Conservation (phyloP, 2,329 filamentous ascomycete genomes). For the Chaetomiaceae sp. region DNA sequence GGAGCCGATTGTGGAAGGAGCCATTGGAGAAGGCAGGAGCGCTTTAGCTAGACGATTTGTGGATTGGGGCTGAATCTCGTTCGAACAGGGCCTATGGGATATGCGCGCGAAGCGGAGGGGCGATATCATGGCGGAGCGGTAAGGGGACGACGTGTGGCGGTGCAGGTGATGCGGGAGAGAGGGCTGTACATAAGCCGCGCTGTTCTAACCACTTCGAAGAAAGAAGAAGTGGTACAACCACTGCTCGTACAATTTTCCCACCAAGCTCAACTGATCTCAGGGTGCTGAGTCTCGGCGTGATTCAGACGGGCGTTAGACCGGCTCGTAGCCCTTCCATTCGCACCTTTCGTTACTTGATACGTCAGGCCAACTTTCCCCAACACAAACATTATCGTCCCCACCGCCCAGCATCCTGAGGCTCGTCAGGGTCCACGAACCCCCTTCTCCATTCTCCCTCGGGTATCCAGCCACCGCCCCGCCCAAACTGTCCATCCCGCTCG, state of each 20-base stretch:
- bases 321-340: no score
- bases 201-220: background rate
- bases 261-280: no score
- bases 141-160: conserved; percentile 21
- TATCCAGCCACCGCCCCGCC: conserved; percentile 24
- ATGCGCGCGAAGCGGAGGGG: conserved; percentile 83
- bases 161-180: conserved; percentile 10
- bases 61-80: conserved; percentile 3
- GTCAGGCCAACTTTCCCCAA: background rate
- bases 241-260: background rate
- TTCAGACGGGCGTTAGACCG: no score
- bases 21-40: no score
- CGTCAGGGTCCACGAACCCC: conserved; percentile 56
- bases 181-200: conserved; percentile 38
- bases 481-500: conserved; percentile 10
- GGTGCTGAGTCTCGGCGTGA: no score
- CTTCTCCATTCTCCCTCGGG: conserved; percentile 60
- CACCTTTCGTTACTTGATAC: background rate
- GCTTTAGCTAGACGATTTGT: no score
- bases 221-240: background rate
- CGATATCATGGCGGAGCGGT: conserved; percentile 78
- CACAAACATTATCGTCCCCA: conserved; percentile 29
- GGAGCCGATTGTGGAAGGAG: background rate
- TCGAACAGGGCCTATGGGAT: conserved; percentile 71
- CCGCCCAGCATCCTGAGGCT: conserved; percentile 34